Conservation (phyloP, 1,139 yeast genomes). For the Eremothecium cymbalariae region DNA sequence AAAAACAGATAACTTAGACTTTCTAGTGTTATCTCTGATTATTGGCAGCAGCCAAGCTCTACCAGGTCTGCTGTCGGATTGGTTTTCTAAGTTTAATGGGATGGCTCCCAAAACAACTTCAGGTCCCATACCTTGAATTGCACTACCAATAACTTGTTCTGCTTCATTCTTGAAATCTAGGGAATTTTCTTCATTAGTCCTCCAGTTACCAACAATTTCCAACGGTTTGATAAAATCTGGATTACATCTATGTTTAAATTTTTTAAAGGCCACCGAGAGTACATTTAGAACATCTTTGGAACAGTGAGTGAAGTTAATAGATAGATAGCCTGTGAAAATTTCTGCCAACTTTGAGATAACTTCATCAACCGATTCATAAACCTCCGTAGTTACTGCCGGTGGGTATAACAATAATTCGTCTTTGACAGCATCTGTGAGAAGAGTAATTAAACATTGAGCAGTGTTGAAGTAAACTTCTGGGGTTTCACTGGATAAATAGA, state of each 20-base stretch:
- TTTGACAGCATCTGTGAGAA: conserved; percentile 58
- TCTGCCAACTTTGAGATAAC: conserved; percentile 49
- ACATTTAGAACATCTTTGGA: conserved; percentile 69
- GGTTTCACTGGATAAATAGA: conserved; percentile 59
- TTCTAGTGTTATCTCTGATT: conserved; percentile 74
- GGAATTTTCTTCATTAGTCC: conserved; percentile 64
- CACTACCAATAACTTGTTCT: conserved; percentile 72
- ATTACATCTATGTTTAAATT: conserved; percentile 58
- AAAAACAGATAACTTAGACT: conserved; percentile 61
- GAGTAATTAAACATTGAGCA: conserved; percentile 77
- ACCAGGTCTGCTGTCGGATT: conserved; percentile 48
- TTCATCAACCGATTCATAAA: conserved; percentile 49
- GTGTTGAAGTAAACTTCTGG: conserved; percentile 67
- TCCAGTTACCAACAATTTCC: conserved; percentile 74
- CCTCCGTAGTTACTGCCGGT: conserved; percentile 36
- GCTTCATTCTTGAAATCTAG: conserved; percentile 71
- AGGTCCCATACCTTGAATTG: conserved; percentile 78
- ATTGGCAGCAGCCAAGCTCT: conserved; percentile 96
- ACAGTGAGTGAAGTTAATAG: conserved; percentile 70
- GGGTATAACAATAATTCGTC: conserved; percentile 50
- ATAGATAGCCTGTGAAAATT: conserved; percentile 47
- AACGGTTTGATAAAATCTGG: conserved; percentile 65
- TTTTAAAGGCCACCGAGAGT: conserved; percentile 53
- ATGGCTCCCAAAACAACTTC: conserved; percentile 63
- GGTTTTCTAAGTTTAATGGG: conserved; percentile 65